Percentiles rank a stretch among this genome's conserved stretches.
Evolutionary conservation across 2,329 filamentous ascomycete species (phyloP).

Genomic region (Sclerotinia nivalis): DNA sequence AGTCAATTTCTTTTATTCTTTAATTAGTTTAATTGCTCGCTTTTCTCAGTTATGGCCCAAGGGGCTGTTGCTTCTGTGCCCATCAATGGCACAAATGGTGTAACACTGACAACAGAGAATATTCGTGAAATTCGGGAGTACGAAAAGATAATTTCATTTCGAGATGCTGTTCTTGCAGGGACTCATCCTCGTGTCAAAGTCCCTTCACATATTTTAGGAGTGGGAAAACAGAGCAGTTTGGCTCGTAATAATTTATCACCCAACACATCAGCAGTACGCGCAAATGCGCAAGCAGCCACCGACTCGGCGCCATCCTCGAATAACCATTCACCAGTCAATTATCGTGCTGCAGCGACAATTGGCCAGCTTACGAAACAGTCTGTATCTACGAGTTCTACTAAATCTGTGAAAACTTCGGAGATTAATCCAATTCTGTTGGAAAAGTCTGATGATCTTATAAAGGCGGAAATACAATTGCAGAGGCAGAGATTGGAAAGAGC

Average conservation of each 20-base stretch:
- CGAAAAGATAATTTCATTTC: conserved; percentile 77
- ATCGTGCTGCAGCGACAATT: conserved; percentile 36
- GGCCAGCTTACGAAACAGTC: conserved; percentile 35
- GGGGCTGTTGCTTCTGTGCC: conserved; percentile 43
- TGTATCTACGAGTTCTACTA: conserved; percentile 25
- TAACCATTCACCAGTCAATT: conserved; percentile 34
- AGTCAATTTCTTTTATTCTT: conserved; percentile 23
- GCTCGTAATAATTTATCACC: conserved; percentile 33
- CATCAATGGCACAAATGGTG: conserved; percentile 37
- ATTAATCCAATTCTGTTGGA: conserved; percentile 82
- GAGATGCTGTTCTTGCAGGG: conserved; percentile 78
- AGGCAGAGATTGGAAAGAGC: conserved; percentile 77
- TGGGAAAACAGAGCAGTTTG: conserved; percentile 35
- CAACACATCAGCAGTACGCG: conserved; percentile 33
- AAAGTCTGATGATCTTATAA: conserved; percentile 82
- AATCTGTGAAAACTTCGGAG: conserved; percentile 56
- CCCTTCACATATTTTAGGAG: conserved; percentile 46
- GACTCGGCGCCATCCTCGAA: conserved; percentile 33
- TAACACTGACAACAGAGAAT: conserved; percentile 49
- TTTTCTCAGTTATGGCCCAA: conserved; percentile 40
- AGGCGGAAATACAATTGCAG: conserved; percentile 77
- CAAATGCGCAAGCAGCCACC: conserved; percentile 28
- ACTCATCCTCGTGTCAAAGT: conserved; percentile 65
- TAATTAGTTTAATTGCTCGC: conserved; percentile 31
- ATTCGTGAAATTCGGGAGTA: conserved; percentile 66